Conservation (phyloP, 1,284 basidiomycete species). For the Cutaneotrichosporon sp. region DNA sequence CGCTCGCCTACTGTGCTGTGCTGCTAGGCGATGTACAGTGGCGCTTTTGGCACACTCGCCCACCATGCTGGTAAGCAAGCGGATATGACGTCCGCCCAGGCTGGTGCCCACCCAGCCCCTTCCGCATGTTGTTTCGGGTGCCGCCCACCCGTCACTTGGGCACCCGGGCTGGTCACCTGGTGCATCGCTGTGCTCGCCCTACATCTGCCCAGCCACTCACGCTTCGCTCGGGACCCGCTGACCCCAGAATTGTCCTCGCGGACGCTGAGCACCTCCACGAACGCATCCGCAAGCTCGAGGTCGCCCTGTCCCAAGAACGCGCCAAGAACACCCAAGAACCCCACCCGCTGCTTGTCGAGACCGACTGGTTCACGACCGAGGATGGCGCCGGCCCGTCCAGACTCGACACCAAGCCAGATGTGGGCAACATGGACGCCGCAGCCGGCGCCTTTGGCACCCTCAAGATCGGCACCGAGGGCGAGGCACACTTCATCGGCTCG, state of each 20-base stretch:
- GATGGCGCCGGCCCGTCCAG: slow-evolving; percentile 18
- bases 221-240: not conserved
- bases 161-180: too few species aligned
- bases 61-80: too few species aligned
- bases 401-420: slow-evolving; percentile 14
- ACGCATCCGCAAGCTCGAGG: slow-evolving; percentile 46
- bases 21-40: too few species aligned
- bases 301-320: slow-evolving; percentile 40
- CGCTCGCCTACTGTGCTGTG: not conserved
- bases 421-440: slow-evolving; percentile 31
- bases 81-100: too few species aligned
- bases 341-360: slow-evolving; percentile 39
- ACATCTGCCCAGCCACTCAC: too few species aligned
- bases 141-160: too few species aligned
- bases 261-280: slow-evolving; percentile 49
- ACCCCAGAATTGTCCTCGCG: slow-evolving; percentile 45
- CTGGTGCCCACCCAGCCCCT: too few species aligned
- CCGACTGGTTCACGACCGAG: slow-evolving; percentile 39
- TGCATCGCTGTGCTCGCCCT: too few species aligned
- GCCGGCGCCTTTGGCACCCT: slow-evolving; percentile 47
- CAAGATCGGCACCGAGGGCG: slow-evolving; percentile 39
- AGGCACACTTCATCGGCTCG: slow-evolving; percentile 47
- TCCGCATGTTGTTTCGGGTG: too few species aligned
- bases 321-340: slow-evolving; percentile 27
- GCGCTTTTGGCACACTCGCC: too few species aligned